Evolutionary conservation across 75 land plant species (phyloP), one percentile per base, ranked within the genome.

Genomic region (Pinus albicaulis): DNA sequence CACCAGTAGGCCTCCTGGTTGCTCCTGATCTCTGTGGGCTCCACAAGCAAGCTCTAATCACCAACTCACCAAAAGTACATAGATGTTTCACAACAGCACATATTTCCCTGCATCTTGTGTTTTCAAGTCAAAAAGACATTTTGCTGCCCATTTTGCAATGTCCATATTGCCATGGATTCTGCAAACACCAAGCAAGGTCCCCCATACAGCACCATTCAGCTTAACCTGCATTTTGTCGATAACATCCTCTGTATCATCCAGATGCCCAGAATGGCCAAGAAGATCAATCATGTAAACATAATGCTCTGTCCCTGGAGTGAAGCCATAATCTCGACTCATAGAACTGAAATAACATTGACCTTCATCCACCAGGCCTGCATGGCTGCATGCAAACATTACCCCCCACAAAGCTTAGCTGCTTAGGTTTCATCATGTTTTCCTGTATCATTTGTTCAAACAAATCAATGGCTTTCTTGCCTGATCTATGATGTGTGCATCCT

Each of bases 111-210:
- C 22, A 26, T 77, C 79, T 71, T 28, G 55, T 55, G 79, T 53
- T 25, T 53, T 74, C 7, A 77, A 31, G 55, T 77, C 57, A 71
- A 77, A 76, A 48, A 77, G 59, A 26, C 57, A 20, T 25, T 36
- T 12, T 38, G 76, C 23, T 25, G 59, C 76, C 11, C 53, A 20
- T 53, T 17, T 71, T 26, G 0, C 76, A 19, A 70, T 31, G 26
- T 71, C 79, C 20, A 77, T 36, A 77, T 77, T 71, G 1, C 59
- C 59, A 71, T 77, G 79, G 3, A 8, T 77, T 28, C 53, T 53
- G 13, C 79, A 77, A 24, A 76, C 79, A 16, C 79, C 76, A 72
- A 77, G 79, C 53, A 77, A 73, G 22, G 75, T 34, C 26, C 59
- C 73, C 79, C 79, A 77, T 23, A 31, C 23, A 23, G 41, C 36